Evolutionary conservation across 164 flowering plant genomes (phyloP).

Genomic region (Piper betle): DNA sequence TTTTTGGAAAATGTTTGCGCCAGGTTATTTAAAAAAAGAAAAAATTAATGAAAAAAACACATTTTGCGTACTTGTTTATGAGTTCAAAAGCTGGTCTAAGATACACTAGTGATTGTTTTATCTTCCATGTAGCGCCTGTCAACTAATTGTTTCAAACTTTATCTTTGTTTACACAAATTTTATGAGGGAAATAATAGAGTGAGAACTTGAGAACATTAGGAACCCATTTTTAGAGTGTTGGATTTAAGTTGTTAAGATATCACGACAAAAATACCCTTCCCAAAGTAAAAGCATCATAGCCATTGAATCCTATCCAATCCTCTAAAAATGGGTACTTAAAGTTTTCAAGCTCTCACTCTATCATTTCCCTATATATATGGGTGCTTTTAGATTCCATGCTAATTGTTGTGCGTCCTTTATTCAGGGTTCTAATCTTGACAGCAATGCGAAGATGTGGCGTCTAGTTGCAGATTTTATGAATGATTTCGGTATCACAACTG

Average conservation of each 20-base stretch:
- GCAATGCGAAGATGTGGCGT: slow-evolving; percentile 99
- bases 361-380: background rate
- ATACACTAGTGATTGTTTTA: background rate
- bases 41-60: no score
- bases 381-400: background rate
- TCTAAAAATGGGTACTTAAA: no score
- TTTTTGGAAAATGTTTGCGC: no score
- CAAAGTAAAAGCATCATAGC: no score
- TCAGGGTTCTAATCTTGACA: slow-evolving; percentile 75
- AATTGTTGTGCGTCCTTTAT: background rate
- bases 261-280: no score
- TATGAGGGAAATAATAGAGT: no score
- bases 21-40: no score
- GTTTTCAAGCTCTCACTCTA: no score
- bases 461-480: slow-evolving; percentile 98
- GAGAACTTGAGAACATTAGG: background rate
- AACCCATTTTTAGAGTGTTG: background rate
- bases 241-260: no score
- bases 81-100: background rate
- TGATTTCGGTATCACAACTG: slow-evolving; percentile 63
- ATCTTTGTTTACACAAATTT: background rate
- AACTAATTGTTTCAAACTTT: background rate
- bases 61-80: background rate
- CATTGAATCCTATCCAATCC: no score
- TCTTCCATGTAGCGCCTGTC: background rate